phyloP scores from a whole-genome alignment of 768 basidiomycete species.

The Termitomyces sp. region DNA sequence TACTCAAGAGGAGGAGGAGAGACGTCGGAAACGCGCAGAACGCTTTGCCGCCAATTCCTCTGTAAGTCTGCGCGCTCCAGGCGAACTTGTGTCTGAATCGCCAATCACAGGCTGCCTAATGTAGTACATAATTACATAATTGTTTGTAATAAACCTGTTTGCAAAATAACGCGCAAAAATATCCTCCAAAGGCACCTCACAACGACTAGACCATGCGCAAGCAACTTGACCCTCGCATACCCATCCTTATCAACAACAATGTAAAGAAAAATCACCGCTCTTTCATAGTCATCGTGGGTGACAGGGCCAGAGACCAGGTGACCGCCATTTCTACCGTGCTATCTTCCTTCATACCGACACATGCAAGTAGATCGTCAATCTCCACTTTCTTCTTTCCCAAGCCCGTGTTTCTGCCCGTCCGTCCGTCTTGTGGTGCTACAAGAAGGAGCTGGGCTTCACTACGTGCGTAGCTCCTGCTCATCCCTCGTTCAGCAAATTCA shows the following conservation, averaged over 20 bases:
- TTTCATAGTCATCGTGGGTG: conserved; percentile 95
- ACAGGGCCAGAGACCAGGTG: conserved; percentile 88
- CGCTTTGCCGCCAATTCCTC: conserved; percentile 35
- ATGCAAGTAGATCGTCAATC: conserved; percentile 70
- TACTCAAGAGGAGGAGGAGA: conserved; percentile 46
- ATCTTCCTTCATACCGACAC: not conserved
- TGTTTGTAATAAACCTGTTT: conserved; percentile 6
- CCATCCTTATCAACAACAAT: conserved; percentile 88
- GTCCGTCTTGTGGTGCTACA: conserved; percentile 97
- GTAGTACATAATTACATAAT: not conserved
- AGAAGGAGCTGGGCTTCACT: conserved; percentile 96
- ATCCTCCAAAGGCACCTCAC: not conserved
- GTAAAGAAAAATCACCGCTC: conserved; percentile 90
- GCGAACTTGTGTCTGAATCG: not conserved
- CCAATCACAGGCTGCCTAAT: not conserved
- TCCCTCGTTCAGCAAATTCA: not conserved
- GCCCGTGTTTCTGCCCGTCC: conserved; percentile 84
- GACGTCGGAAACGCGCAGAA: conserved; percentile 56
- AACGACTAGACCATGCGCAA: conserved; percentile 71
- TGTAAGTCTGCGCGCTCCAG: not conserved
- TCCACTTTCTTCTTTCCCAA: conserved; percentile 93
- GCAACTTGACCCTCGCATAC: conserved; percentile 89
- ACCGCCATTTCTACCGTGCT: conserved; percentile 13
- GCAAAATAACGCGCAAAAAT: conserved; percentile 6
- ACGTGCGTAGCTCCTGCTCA: conserved; percentile 46